These are phyloP conservation scores for Mycotypha africana DNA, from an alignment of 371 early-diverging fungal genomes.

Conservation along the genomic window DNA sequence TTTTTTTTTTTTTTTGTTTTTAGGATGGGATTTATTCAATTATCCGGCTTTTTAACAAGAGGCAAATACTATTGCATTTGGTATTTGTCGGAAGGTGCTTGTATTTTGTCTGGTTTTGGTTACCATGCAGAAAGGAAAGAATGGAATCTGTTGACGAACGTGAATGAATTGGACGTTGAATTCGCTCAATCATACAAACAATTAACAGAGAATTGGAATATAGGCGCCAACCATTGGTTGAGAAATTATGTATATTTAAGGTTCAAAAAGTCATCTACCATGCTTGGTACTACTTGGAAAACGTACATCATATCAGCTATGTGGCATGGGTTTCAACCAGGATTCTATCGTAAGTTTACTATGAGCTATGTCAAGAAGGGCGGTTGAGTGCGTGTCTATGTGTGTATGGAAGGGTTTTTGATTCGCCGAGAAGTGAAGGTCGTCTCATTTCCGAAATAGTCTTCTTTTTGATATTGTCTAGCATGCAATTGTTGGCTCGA, in stretches of 20 bases:
- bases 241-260: slow-evolving; percentile 78
- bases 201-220: slow-evolving; percentile 82
- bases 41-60: slow-evolving; percentile 63
- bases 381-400: background rate
- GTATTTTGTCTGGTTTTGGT: slow-evolving; percentile 79
- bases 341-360: slow-evolving; percentile 76
- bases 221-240: slow-evolving; percentile 85
- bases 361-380: background rate
- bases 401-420: slow-evolving; percentile 7
- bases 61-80: slow-evolving; percentile 85
- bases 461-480: slow-evolving; percentile 19
- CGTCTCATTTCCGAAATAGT: slow-evolving; percentile 31
- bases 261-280: slow-evolving; percentile 37
- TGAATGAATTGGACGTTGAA: slow-evolving; percentile 67
- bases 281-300: slow-evolving; percentile 43
- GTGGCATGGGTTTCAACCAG: slow-evolving; percentile 96
- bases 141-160: slow-evolving; percentile 65
- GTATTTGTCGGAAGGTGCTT: slow-evolving; percentile 84
- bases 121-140: slow-evolving; percentile 60
- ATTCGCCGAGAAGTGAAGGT: background rate
- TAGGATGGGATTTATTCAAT: slow-evolving; percentile 51
- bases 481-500: slow-evolving; percentile 23
- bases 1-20: background rate
- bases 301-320: slow-evolving; percentile 81
- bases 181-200: slow-evolving; percentile 65